A percentile compares a stretch with the other conserved stretches of the same genome.
phyloP scores from a whole-genome alignment of 176 grass and related monocot genomes.

The Eremochloa ophiuroides region DNA sequence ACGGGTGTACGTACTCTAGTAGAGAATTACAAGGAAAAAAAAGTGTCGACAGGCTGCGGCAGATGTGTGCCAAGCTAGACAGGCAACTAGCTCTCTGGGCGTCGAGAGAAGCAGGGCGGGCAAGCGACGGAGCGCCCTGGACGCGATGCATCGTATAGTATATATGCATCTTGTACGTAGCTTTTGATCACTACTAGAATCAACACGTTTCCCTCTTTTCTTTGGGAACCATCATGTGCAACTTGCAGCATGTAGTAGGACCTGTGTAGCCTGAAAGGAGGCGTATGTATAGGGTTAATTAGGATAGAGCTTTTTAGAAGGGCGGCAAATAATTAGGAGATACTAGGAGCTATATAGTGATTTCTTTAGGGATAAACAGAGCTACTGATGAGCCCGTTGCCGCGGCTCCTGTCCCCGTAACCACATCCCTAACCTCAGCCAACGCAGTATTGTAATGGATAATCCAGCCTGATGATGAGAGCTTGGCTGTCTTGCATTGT shows the following conservation, averaged over 20 bases:
- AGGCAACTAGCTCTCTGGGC: neutral
- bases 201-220: too few relatives aligned
- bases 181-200: too few relatives aligned
- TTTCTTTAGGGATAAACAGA: neutral
- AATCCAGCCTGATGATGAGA: constrained; percentile 1
- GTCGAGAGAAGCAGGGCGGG: neutral
- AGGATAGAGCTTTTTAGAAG: too few relatives aligned
- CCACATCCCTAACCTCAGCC: constrained; percentile 8
- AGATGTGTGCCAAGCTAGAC: neutral
- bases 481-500: neutral
- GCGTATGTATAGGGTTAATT: neutral
- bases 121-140: neutral
- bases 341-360: neutral
- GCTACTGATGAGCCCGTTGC: neutral
- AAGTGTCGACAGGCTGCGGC: neutral
- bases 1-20: neutral
- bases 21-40: neutral
- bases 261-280: too few relatives aligned
- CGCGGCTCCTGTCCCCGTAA: constrained; percentile 22
- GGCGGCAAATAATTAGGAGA: too few relatives aligned
- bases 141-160: constrained; percentile 11
- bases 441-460: neutral
- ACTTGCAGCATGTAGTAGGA: neutral
- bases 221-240: too few relatives aligned
- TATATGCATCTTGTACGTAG: neutral